Evolutionary conservation across 1,139 yeast genomes (phyloP).

Genomic region (Candida frijolesensis): DNA sequence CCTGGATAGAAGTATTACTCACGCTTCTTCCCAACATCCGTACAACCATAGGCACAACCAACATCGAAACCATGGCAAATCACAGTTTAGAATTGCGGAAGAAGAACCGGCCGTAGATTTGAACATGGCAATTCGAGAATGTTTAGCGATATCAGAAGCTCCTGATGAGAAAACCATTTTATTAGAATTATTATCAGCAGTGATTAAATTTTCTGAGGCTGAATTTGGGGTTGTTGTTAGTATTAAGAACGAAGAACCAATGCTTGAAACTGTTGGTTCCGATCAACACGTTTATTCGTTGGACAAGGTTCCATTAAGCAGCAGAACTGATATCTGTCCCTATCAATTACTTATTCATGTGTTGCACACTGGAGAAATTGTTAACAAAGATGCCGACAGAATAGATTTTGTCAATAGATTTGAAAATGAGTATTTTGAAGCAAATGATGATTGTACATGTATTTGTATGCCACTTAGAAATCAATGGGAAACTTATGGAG

Average conservation of each 20-base stretch:
- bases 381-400: slow-evolving; percentile 41
- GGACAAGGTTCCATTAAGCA: slow-evolving; percentile 39
- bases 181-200: slow-evolving; percentile 41
- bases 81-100: neutral
- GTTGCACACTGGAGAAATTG: slow-evolving; percentile 39
- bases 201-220: slow-evolving; percentile 44
- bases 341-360: slow-evolving; percentile 42
- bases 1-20: neutral
- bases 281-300: slow-evolving; percentile 37
- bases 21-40: too few species aligned
- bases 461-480: slow-evolving; percentile 53
- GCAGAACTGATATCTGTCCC: slow-evolving; percentile 50
- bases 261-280: slow-evolving; percentile 48
- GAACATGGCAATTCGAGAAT: slow-evolving; percentile 42
- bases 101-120: slow-evolving; percentile 16
- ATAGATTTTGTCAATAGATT: slow-evolving; percentile 37
- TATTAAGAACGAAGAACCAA: slow-evolving; percentile 36
- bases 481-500: slow-evolving; percentile 48
- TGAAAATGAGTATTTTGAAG: slow-evolving; percentile 45
- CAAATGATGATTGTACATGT: slow-evolving; percentile 34
- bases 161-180: slow-evolving; percentile 42
- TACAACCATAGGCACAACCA: neutral
- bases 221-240: slow-evolving; percentile 50
- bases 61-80: neutral
- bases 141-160: slow-evolving; percentile 53